Evolutionary conservation across 495 filamentous ascomycete species (phyloP).

Genomic region (Hyaloscypha finlandica): DNA sequence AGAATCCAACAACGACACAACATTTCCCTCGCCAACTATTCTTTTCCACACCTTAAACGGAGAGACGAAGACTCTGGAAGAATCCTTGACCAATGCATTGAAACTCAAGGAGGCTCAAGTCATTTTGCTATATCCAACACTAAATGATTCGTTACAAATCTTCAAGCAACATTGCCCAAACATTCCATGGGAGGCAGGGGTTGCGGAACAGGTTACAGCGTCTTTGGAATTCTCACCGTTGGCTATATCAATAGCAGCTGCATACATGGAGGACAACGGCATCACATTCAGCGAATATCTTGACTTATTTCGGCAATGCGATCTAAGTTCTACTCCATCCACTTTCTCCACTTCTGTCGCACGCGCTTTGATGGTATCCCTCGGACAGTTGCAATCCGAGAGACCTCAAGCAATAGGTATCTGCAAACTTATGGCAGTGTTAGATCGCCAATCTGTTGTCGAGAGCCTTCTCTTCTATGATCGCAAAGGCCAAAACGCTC

Average conservation of each 20-base stretch:
- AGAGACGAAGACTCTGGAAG: neutral
- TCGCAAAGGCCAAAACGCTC: neutral
- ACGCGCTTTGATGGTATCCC: conserved; percentile 35
- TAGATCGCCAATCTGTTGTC: conserved; percentile 44
- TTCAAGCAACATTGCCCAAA: neutral
- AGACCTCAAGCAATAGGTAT: conserved; percentile 38
- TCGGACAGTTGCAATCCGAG: conserved; percentile 40
- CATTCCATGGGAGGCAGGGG: neutral
- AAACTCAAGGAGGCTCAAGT: neutral
- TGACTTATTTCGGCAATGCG: neutral
- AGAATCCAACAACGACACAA: neutral
- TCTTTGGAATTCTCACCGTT: neutral
- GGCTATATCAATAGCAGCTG: neutral
- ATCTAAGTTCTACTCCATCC: neutral
- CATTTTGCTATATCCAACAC: neutral
- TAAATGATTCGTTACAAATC: neutral
- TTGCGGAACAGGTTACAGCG: neutral
- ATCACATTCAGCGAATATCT: neutral
- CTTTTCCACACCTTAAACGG: neutral
- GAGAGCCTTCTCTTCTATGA: conserved; percentile 29
- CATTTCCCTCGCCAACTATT: neutral
- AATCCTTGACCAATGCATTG: neutral
- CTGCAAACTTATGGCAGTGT: conserved; percentile 42
- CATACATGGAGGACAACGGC: neutral
- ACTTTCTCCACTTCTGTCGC: neutral